Evolutionary conservation across 306 rosid species (phyloP), one percentile per base, ranked within the genome.

Genomic region (Benincasa hispida): DNA sequence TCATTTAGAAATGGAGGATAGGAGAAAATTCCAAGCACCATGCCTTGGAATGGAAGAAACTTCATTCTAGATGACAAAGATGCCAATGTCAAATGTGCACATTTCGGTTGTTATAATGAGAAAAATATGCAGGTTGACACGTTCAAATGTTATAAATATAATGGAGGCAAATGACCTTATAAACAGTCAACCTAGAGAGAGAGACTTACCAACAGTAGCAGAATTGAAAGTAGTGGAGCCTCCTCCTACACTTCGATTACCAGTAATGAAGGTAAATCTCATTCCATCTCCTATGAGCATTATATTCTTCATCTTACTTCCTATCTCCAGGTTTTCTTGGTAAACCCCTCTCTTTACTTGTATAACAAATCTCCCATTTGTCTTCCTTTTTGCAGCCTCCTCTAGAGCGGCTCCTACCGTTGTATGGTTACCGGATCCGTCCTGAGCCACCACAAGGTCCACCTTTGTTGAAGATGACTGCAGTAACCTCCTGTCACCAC

Each of bases 151-250:
- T 19, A 8, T 66, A 28, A 28, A 28, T 65, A 24, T 37, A 37
- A 66, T 37, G 14, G 4, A 65, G 17, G 17, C 0, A 39, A 39
- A 39, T 39, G 10, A 22, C 0, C 34, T 10, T 67, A 39, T 67
- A 67, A 67, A 12, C 74, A 12, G 19, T 66, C 25, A 62, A 62
- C 12, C 13, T 8, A 51, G 57, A n/a, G 51, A 30, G 41, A 39
- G 30, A 30, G 30, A 58, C 58, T 74, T 82, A 89, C 93, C 91
- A 54, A 84, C 88, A 0, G 93, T 89, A 55, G 91, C 89, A 47
- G 89, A 83, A 27, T 83, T 59, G 76, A 85, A 89, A 82, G 91
- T 85, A 45, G 89, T 89, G 19, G 75, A 84, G 45, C 93, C 93
- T 14, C 85, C 86, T 5, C 45, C 84, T 22, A 85, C 89, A 37